phyloP scores from a whole-genome alignment of 345 rosid genomes.

The Eucalyptus regnans region DNA sequence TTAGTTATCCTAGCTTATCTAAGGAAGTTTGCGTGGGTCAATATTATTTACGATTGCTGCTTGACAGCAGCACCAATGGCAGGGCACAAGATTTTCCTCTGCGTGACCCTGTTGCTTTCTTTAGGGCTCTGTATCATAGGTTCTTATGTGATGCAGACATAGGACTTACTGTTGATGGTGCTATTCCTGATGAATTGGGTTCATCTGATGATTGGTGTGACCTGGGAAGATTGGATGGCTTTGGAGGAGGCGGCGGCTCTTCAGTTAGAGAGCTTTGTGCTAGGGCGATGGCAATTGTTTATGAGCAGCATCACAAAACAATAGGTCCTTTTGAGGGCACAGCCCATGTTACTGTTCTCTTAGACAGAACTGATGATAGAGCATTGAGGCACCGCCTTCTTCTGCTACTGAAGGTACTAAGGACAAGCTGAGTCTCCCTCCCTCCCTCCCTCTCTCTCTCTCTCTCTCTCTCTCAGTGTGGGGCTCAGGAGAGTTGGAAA shows the following conservation, averaged over 20 bases:
- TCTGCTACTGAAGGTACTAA: conserved; percentile 76
- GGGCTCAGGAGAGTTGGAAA: background rate
- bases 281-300: conserved; percentile 96
- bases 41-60: conserved; percentile 92
- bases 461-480: background rate
- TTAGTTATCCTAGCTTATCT: conserved; percentile 84
- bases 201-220: conserved; percentile 99
- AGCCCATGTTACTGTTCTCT: conserved; percentile 85
- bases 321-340: conserved; percentile 97
- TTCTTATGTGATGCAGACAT: conserved; percentile 97
- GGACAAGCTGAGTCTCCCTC: background rate
- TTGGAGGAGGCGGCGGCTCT: conserved; percentile 97
- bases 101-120: conserved; percentile 95
- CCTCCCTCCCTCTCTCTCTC: background rate
- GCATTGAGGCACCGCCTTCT: conserved; percentile 96
- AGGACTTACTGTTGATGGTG: conserved; percentile 94
- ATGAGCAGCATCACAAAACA: conserved; percentile 79
- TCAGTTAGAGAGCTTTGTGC: conserved; percentile 99
- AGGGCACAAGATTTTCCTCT: conserved; percentile 95
- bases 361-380: conserved; percentile 95
- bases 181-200: conserved; percentile 93
- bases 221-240: conserved; percentile 93
- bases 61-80: conserved; percentile 86
- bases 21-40: conserved; percentile 99
- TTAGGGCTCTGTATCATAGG: conserved; percentile 95